Evolutionary conservation across 2,329 filamentous ascomycete species (phyloP).

Genomic region (Meredithiella fracta): DNA sequence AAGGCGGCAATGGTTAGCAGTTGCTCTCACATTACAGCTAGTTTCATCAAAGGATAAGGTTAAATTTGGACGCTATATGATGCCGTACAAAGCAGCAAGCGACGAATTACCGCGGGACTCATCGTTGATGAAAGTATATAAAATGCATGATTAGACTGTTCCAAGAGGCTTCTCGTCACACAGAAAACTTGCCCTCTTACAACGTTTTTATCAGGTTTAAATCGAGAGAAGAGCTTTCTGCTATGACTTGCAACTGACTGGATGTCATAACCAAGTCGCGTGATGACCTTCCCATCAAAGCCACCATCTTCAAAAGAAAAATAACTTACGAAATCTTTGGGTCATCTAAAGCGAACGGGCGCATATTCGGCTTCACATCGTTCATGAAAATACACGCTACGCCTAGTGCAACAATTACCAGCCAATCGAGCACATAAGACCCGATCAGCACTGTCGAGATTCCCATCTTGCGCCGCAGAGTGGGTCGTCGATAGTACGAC

Average conservation of each 20-base stretch:
- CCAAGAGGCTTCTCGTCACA: too few relatives aligned
- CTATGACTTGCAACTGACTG: too few relatives aligned
- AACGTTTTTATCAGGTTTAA: too few relatives aligned
- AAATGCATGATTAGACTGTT: neutral
- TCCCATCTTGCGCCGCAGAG: constrained; percentile 6
- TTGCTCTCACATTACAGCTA: too few relatives aligned
- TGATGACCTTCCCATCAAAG: neutral
- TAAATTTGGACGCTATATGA: too few relatives aligned
- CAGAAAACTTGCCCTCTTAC: too few relatives aligned
- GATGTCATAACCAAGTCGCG: constrained; percentile 4
- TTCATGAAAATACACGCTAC: constrained; percentile 43
- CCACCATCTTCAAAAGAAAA: neutral
- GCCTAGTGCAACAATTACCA: constrained; percentile 44
- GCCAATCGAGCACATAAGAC: constrained; percentile 64
- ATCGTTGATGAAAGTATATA: too few relatives aligned
- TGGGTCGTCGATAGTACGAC: neutral
- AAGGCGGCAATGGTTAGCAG: neutral
- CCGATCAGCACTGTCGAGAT: constrained; percentile 25
- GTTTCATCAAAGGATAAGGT: neutral
- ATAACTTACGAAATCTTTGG: constrained; percentile 39
- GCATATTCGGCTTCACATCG: constrained; percentile 44
- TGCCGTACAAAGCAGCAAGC: too few relatives aligned
- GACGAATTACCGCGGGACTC: too few relatives aligned
- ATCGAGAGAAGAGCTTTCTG: neutral
- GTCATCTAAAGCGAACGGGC: constrained; percentile 55